These are phyloP conservation scores for Phytophthora quininea DNA, from an alignment of 352 stramenopile genomes.

Conservation along the genomic window DNA sequence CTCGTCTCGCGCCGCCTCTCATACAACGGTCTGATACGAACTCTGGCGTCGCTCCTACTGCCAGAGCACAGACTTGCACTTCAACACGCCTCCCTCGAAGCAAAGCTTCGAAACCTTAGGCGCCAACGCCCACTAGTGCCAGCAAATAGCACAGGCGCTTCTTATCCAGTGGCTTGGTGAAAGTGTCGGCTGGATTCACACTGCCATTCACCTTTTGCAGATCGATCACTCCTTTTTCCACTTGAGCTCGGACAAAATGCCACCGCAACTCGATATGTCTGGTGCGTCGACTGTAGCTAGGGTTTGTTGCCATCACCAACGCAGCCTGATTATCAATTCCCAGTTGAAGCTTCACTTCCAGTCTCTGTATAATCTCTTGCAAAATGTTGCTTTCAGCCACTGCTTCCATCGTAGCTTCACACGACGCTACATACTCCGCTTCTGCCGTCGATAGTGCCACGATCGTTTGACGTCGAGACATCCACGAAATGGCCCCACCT, in stretches of 20 bases:
- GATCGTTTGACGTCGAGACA: constrained; percentile 7
- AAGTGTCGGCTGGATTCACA: background rate
- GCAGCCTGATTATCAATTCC: constrained; percentile 8
- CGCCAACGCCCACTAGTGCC: no score
- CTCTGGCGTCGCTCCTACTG: no score
- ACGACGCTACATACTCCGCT: background rate
- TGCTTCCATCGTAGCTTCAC: constrained; percentile 9
- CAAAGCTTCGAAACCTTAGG: no score
- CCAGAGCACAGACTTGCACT: no score
- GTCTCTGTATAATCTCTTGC: background rate
- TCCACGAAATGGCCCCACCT: background rate
- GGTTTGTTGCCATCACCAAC: background rate
- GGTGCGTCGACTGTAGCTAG: background rate
- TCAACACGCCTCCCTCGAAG: no score
- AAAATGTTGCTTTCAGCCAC: constrained; percentile 5
- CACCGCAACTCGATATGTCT: no score
- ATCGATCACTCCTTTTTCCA: background rate
- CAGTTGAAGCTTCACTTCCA: background rate
- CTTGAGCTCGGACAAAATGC: background rate
- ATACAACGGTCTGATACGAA: no score
- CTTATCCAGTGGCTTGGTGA: background rate
- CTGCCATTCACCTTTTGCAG: background rate
- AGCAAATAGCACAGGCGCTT: background rate
- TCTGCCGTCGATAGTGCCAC: background rate
- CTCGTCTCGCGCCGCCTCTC: no score